Percentiles rank a stretch among this genome's conserved stretches.
phyloP scores from a whole-genome alignment of 805 yeast genomes.

The Saturnispora bothae region DNA sequence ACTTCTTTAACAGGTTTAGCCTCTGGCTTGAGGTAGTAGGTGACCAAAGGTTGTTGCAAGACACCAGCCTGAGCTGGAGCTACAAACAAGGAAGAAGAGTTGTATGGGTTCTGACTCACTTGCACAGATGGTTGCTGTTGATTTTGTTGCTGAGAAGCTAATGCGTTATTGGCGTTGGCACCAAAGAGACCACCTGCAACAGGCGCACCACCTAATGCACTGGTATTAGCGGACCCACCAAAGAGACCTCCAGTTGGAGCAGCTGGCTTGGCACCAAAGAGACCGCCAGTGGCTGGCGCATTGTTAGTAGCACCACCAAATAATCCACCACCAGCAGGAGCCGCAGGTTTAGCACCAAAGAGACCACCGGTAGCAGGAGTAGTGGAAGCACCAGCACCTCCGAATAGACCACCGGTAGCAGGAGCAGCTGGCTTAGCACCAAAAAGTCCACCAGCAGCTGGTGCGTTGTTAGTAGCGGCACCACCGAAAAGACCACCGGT shows the following conservation, averaged over 20 bases:
- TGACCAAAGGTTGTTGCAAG: conserved; percentile 22
- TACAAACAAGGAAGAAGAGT: conserved; percentile 59
- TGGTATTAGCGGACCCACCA: conserved; percentile 21
- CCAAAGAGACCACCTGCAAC: conserved; percentile 30
- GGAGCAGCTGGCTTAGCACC: conserved; percentile 10
- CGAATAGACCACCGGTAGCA: conserved; percentile 14
- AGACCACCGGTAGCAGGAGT: conserved; percentile 23
- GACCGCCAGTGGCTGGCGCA: conserved; percentile 14
- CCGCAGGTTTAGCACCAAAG: conserved; percentile 24
- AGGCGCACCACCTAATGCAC: conserved; percentile 6
- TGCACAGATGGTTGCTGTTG: conserved; percentile 22
- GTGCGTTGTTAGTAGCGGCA: conserved; percentile 23
- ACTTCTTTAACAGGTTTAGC: conserved; percentile 38
- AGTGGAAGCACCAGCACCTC: conserved; percentile 8
- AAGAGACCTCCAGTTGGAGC: conserved; percentile 28
- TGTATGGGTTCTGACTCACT: conserved; percentile 59
- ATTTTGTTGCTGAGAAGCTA: conserved; percentile 18
- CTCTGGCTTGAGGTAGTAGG: conserved; percentile 40
- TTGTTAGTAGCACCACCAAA: conserved; percentile 18
- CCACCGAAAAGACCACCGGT: conserved; percentile 30
- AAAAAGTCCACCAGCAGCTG: conserved; percentile 26
- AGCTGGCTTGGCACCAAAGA: conserved; percentile 19
- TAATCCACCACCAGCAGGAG: conserved; percentile 18
- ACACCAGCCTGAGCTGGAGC: conserved; percentile 22
- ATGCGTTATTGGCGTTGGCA: conserved; percentile 19